Evolutionary conservation across 192 early-diverging fungal genomes (phyloP), one percentile per base, ranked within the genome.

Genomic region (Coemansia aciculifera): DNA sequence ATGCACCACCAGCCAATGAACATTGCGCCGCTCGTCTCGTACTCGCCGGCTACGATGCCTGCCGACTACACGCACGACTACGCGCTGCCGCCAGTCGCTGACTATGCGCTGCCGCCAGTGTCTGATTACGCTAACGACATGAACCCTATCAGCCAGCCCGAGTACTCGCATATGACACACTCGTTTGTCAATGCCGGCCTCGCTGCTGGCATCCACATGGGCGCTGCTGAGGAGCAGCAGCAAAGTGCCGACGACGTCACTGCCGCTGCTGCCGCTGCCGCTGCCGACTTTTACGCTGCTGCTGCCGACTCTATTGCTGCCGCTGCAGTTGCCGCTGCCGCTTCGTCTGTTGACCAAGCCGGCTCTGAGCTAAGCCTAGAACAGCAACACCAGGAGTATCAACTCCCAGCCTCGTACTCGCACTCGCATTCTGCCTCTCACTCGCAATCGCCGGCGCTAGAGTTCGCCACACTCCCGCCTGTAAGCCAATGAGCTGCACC

Each of bases 121-220:
- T 31, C 62, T 48, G 66, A 72, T 5, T 59, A 69, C 57, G 48
- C 40, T 7, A 61, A 31, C 21, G 37, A 54, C 11, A 29, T 29
- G 21, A 15, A 10, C 70, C 60, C 60, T 37, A 63, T 57, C 27
- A 51, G 64, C 38, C 57, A 62, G 24, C 66, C 63, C 0, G 67
- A 31, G 31, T 54, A 63, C 52, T 52, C 62, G 59, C 17, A 74
- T 29, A 40, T 74, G 60, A 24, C 72, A n/a, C 57, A 56, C 59
- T 75, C 73, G 46, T 49, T 75, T 15, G 68, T 67, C 31, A 60
- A 69, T 9, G 77, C 77, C 23, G 66, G 63, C 2, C 59, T 60
- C 17, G 44, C 21, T 6, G 54, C 13, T 7, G 40, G 40, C 40
- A 67, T 67, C 1, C 40, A 38, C 11, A 61, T 62, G 67, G 46